Evolutionary conservation across 2,329 filamentous ascomycete genomes (phyloP).

Genomic region (Stylonectria norvegica): DNA sequence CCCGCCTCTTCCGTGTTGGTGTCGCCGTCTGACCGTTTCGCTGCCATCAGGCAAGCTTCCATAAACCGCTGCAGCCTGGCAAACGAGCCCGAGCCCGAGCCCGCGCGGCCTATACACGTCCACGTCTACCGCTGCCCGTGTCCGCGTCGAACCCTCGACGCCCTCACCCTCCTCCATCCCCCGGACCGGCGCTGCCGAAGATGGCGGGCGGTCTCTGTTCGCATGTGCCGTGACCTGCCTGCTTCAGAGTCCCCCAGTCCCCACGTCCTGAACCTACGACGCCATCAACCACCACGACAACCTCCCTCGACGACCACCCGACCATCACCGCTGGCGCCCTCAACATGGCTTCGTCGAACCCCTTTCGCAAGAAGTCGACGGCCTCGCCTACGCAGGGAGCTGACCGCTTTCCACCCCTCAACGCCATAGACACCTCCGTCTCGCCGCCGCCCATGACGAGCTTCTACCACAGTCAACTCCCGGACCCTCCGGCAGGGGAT

Average conservation of each 20-base stretch:
- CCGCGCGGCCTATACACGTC: too few species aligned
- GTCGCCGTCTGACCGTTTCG: too few species aligned
- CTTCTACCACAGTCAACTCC: slow-evolving; percentile 13
- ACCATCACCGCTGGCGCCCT: slow-evolving; percentile 8
- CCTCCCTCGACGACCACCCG: slow-evolving; percentile 10
- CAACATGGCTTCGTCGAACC: slow-evolving; percentile 43
- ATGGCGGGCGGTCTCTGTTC: slow-evolving; percentile 26
- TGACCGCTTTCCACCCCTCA: slow-evolving; percentile 26
- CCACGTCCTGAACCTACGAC: slow-evolving; percentile 5
- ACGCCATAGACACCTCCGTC: slow-evolving; percentile 28
- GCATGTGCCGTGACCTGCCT: slow-evolving; percentile 24
- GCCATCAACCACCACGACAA: slow-evolving; percentile 7
- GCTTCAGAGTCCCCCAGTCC: slow-evolving; percentile 4
- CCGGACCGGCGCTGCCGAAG: slow-evolving; percentile 28
- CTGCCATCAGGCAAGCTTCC: too few species aligned
- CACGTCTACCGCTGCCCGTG: background rate
- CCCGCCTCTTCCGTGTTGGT: slow-evolving; percentile 1
- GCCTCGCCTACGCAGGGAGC: slow-evolving; percentile 17
- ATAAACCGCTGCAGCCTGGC: background rate
- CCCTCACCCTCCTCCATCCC: background rate
- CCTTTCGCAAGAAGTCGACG: slow-evolving; percentile 46
- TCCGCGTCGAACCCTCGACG: background rate
- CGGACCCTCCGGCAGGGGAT: slow-evolving; percentile 33
- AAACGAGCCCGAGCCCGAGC: background rate
- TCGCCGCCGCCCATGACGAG: slow-evolving; percentile 24